These are phyloP conservation scores for Populus hybrid DNA, from an alignment of 441 rosid species.

Conservation along the genomic window DNA sequence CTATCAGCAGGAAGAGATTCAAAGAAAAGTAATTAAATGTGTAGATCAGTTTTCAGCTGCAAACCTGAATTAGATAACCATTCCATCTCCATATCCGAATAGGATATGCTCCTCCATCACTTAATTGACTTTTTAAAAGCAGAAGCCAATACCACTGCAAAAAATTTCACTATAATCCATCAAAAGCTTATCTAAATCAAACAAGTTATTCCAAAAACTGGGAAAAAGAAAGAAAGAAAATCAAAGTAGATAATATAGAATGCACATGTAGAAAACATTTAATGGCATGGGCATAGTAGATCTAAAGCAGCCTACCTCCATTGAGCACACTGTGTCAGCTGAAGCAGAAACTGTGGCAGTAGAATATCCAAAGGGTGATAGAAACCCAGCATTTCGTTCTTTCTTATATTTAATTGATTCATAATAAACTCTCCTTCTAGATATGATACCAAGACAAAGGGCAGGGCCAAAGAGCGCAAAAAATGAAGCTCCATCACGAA, in stretches of 20 bases:
- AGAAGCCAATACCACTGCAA: conserved; percentile 84
- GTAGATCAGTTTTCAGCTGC: conserved; percentile 9
- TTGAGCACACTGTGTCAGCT: conserved; percentile 65
- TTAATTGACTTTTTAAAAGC: conserved; percentile 50
- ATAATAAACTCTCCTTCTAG: conserved; percentile 71
- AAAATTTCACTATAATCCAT: conserved; percentile 24
- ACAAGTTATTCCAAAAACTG: not conserved
- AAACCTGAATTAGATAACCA: conserved; percentile 81
- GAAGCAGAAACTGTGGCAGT: conserved; percentile 63
- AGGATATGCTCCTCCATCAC: conserved; percentile 27
- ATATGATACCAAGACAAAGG: conserved; percentile 73
- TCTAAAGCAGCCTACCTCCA: conserved; percentile 55
- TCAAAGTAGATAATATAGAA: not conserved
- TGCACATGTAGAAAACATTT: not conserved
- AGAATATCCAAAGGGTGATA: conserved; percentile 89
- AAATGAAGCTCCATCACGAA: conserved; percentile 81
- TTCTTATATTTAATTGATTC: conserved; percentile 76
- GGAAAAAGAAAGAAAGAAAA: not conserved
- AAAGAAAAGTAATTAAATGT: conserved; percentile 4
- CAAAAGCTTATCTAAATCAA: conserved; percentile 14
- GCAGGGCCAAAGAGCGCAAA: conserved; percentile 66
- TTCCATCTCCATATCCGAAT: conserved; percentile 82
- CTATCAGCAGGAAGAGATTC: not conserved
- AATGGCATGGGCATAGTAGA: not conserved
- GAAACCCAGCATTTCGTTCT: conserved; percentile 81